Percentiles rank a stretch among this genome's conserved stretches.
Conservation (phyloP, 805 yeast species). For the Millerozyma acaciae region DNA sequence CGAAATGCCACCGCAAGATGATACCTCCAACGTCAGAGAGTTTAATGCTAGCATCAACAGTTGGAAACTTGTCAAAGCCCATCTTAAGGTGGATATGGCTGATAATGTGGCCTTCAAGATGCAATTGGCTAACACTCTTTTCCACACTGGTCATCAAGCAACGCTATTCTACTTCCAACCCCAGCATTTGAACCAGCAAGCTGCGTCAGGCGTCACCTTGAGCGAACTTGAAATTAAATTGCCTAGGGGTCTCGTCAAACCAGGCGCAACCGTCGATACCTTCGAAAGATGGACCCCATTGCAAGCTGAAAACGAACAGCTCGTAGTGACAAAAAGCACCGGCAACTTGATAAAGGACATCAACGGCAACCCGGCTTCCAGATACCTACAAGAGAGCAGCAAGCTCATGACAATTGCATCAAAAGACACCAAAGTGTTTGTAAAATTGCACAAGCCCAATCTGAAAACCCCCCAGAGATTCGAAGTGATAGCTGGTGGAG, state of each 20-base stretch:
- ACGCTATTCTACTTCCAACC: constrained; percentile 36
- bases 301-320: constrained; percentile 17
- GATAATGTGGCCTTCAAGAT: constrained; percentile 7
- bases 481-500: constrained; percentile 70
- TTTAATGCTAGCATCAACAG: constrained; percentile 26
- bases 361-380: constrained; percentile 54
- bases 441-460: constrained; percentile 20
- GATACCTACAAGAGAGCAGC: constrained; percentile 45
- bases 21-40: constrained; percentile 31
- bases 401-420: constrained; percentile 36
- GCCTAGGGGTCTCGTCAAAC: constrained; percentile 14
- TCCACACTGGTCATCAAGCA: constrained; percentile 29
- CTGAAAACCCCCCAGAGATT: constrained; percentile 23
- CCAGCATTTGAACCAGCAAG: constrained; percentile 4
- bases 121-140: constrained; percentile 37
- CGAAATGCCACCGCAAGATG: constrained; percentile 24
- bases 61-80: constrained; percentile 34
- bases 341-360: constrained; percentile 60
- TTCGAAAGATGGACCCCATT: constrained; percentile 35
- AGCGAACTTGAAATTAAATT: constrained; percentile 22
- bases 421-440: constrained; percentile 42
- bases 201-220: constrained; percentile 26
- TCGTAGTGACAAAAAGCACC: constrained; percentile 45
- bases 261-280: constrained; percentile 2
- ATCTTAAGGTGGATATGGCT: constrained; percentile 15